Conservation (phyloP, 148 eudicot genomes). For the Rhododendron simsii region DNA sequence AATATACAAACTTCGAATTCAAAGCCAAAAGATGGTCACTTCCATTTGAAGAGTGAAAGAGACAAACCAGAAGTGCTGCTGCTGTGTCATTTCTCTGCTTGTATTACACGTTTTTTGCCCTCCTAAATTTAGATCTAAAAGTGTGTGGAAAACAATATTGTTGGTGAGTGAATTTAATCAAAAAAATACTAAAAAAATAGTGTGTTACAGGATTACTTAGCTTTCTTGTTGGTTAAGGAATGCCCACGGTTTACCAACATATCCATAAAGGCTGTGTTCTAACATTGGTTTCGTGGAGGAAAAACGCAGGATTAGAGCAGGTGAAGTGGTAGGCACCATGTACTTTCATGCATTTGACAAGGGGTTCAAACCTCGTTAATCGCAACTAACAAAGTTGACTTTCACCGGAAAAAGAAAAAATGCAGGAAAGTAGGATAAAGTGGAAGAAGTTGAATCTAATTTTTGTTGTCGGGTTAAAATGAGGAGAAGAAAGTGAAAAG, state of each 20-base stretch:
- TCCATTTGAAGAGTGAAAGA: background rate
- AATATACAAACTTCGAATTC: no score
- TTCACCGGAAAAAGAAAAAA: no score
- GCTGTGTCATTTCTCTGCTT: background rate
- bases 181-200: no score
- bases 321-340: background rate
- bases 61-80: background rate
- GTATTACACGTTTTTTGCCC: background rate
- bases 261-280: background rate
- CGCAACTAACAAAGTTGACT: background rate
- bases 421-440: background rate
- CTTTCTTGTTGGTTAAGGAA: background rate
- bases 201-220: background rate
- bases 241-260: background rate
- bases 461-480: background rate
- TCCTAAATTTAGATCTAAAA: background rate
- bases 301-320: background rate
- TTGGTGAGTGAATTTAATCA: background rate
- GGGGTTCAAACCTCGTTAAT: background rate
- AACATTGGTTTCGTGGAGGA: background rate
- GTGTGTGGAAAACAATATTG: background rate
- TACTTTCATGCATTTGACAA: background rate
- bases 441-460: background rate
- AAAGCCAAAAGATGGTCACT: background rate
- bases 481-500: background rate